Evolutionary conservation across 2,329 filamentous ascomycete genomes (phyloP), one percentile per base, ranked within the genome.

Genomic region (Neopestalotiopsis sp.): DNA sequence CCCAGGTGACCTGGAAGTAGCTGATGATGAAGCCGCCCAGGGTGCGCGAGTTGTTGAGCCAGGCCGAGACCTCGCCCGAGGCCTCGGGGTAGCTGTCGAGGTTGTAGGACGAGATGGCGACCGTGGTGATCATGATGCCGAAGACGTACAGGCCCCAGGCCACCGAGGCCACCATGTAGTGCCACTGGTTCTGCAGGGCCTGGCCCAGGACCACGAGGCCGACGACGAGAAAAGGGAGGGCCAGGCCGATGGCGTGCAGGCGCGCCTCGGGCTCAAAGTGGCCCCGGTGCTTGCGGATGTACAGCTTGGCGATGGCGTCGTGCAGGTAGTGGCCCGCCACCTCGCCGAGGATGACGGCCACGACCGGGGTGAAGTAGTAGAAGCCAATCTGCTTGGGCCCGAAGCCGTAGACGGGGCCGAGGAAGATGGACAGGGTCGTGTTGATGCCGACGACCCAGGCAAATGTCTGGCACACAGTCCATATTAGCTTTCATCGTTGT

Each of bases 351-450:
- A 88, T 74, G 3, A 85, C 83, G 3, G 83, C 88, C 1, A 89
- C 82, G 32, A 90, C 81, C 2, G 86, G 86, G 0, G 87, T 85
- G 74, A 90, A 89, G 77, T 90, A 89, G 74, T 90, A 88, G 76
- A 76, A 83, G 73, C 85, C 87, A 62, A 88, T 85, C 65, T 85
- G 80, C 61, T 81, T 81, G 0, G 82, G 80, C 0, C 81, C 83
- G 73, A 88, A 87, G 12, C 81, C 80, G 73, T 89, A 88, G 3
- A 86, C 76, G 0, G 83, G 83, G 0, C 80, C 79, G 3, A 89
- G 78, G 68, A 88, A 84, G 24, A 88, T 86, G 59, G 85, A 80
- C 0, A 88, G 79, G 0, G 87, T 88, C 0, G 86, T 88, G 73
- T 89, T 89, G 75, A 89, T 86, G 5, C 86, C 87, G 28, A 88